Evolutionary conservation across 345 rosid species (phyloP), one percentile per base, ranked within the genome.

Genomic region (Rhodomyrtus tomentosa): DNA sequence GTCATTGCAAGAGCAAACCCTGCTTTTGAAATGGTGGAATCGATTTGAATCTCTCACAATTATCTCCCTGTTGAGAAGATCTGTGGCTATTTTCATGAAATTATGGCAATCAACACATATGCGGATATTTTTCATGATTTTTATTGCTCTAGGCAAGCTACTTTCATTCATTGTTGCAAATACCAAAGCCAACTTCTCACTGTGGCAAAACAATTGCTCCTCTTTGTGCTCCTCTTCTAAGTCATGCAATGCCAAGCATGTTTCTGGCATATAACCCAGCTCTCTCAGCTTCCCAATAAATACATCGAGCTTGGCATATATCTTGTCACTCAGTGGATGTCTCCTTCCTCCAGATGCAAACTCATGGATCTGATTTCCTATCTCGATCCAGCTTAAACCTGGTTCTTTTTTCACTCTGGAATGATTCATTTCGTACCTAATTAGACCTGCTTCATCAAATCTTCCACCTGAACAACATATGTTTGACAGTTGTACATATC

Each of bases 321-420:
- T 92, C 80, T 88, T 89, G 83, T 90, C 91, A 86, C 92, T 93
- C 87, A 92, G 91, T 29, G 92, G 91, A 84, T 91, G 95, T 54
- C 72, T 89, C 22, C 90, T 87, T 82, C 99, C 99, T 62, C 98
- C 99, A 0, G 94, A 92, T 6, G 96, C 94, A 86, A 95, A 94
- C 88, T 94, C 96, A 12, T 96, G 95, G 45, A 95, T 91, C 45
- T 55, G 87, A 85, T 90, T 91, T 50, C 90, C 95, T 50, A 93
- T 89, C 88, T 96, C 98, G 7, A 90, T 93, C 98, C 98, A 96
- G 89, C 99, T 95, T 82, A 94, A 89, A 85, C 96, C 99, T 32
- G 99, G 98, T 85, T 95, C 98, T 85, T 95, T 96, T 85, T 79
- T 92, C 58, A 94, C 94, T 84, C 92, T 87, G 73, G 92, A 91